Conservation (phyloP, 768 basidiomycete genomes). For the Xerocomus brunneocitrinus region DNA sequence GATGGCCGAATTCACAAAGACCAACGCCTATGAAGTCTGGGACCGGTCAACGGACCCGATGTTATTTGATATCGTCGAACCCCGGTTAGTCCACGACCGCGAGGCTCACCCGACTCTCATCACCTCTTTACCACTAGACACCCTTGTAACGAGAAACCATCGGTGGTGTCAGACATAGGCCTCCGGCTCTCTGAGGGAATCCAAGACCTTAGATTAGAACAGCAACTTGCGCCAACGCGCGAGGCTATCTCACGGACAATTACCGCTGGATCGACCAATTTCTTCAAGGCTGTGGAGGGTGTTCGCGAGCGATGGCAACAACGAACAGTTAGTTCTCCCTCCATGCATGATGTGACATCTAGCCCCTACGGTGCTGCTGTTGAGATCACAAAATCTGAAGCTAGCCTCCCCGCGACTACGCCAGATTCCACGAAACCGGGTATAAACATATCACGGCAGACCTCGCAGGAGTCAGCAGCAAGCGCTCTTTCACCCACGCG, state of each 20-base stretch:
- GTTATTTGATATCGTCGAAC: conserved; percentile 93
- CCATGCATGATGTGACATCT: conserved; percentile 20
- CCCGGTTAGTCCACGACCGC: conserved; percentile 49
- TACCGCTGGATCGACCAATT: conserved; percentile 66
- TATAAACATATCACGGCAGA: conserved; percentile 15
- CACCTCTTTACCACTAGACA: conserved; percentile 48
- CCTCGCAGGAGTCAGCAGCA: conserved; percentile 25
- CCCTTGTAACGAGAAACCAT: conserved; percentile 88
- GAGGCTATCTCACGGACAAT: conserved; percentile 83
- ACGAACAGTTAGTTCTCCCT: conserved; percentile 29
- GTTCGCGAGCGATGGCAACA: conserved; percentile 71
- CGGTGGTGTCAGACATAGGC: conserved; percentile 86
- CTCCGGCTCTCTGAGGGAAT: conserved; percentile 90
- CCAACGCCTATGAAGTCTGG: conserved; percentile 89
- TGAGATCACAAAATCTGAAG: conserved; percentile 30
- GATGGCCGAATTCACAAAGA: conserved; percentile 83
- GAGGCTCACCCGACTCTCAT: conserved; percentile 1
- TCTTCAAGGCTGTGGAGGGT: conserved; percentile 89
- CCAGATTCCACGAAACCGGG: conserved; percentile 15
- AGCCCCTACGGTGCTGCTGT: conserved; percentile 21
- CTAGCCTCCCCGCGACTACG: conserved; percentile 7
- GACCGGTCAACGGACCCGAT: conserved; percentile 85
- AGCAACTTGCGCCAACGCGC: conserved; percentile 89
- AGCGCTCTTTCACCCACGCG: conserved; percentile 12
- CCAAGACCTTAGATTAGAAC: conserved; percentile 88